These are phyloP conservation scores for Pichia norvegensis DNA, from an alignment of 1,139 yeast genomes.

Conservation along the genomic window DNA sequence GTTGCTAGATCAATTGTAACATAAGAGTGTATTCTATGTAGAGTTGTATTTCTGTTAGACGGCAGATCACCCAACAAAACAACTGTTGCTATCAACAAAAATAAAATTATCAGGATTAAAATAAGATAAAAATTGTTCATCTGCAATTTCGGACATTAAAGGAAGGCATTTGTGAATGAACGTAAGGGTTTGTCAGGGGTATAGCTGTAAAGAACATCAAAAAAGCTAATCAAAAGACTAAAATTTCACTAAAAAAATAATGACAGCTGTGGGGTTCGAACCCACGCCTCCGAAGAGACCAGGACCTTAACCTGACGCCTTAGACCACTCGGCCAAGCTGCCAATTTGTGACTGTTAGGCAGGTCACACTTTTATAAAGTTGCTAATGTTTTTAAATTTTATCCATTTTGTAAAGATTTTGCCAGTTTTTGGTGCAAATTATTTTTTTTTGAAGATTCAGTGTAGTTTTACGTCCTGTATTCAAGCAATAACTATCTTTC, in stretches of 20 bases:
- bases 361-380: no score
- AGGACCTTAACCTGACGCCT: conserved; percentile 64
- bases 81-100: conserved; percentile 4
- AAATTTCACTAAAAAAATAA: conserved; percentile 12
- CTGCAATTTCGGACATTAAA: no score
- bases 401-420: neutral
- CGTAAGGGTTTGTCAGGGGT: no score
- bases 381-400: no score
- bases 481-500: neutral
- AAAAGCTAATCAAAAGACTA: neutral
- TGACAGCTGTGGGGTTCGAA: conserved; percentile 60
- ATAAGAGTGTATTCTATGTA: conserved; percentile 6
- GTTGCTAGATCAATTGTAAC: conserved; percentile 3
- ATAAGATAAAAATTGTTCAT: conserved; percentile 6
- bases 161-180: no score
- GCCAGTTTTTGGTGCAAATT: no score
- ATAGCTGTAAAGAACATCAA: no score
- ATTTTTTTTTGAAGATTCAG: neutral
- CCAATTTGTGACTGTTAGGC: conserved; percentile 23
- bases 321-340: conserved; percentile 55
- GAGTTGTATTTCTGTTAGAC: conserved; percentile 10
- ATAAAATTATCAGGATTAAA: neutral
- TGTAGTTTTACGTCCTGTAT: neutral
- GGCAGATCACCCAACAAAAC: conserved; percentile 20
- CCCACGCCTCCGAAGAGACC: conserved; percentile 63